Evolutionary conservation across 1,139 yeast genomes (phyloP).

Genomic region (Lodderomyces theae): DNA sequence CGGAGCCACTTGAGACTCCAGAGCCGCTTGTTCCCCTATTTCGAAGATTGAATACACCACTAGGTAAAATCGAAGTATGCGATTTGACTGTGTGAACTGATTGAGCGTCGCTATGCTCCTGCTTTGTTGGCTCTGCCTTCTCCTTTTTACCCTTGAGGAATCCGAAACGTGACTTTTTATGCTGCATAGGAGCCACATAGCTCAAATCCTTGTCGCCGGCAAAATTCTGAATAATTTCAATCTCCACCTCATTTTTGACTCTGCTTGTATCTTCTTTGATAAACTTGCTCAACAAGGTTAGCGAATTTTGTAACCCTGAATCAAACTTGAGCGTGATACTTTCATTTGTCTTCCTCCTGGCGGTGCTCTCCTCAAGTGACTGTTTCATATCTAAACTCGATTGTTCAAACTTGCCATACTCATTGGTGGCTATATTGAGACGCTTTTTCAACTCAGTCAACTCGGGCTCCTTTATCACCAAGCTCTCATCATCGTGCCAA

Average conservation of each 20-base stretch:
- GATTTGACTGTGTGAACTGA: slow-evolving; percentile 32
- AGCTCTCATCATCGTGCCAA: slow-evolving; percentile 94
- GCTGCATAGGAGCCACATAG: slow-evolving; percentile 38
- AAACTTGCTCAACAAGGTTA: slow-evolving; percentile 58
- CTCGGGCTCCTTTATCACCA: slow-evolving; percentile 63
- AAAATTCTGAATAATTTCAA: slow-evolving; percentile 84
- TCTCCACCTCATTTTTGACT: slow-evolving; percentile 77
- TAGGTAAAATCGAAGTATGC: slow-evolving; percentile 22
- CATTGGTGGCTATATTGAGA: slow-evolving; percentile 49
- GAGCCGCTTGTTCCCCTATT: slow-evolving; percentile 20
- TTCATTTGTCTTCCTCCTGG: slow-evolving; percentile 32
- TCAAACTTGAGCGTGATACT: slow-evolving; percentile 49
- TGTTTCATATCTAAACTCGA: slow-evolving; percentile 49
- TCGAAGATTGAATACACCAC: slow-evolving; percentile 40
- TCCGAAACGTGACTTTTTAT: slow-evolving; percentile 58
- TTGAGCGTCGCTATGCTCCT: background rate
- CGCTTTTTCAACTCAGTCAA: slow-evolving; percentile 61
- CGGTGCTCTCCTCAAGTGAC: slow-evolving; percentile 47
- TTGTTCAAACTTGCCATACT: slow-evolving; percentile 43
- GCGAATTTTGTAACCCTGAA: slow-evolving; percentile 52
- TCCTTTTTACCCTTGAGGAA: slow-evolving; percentile 21
- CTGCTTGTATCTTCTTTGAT: slow-evolving; percentile 72
- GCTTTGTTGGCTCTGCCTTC: slow-evolving; percentile 5
- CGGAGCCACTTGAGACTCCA: too few relatives aligned
- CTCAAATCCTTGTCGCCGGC: slow-evolving; percentile 74